These are phyloP conservation scores for Iris pallida DNA, from an alignment of 116 monocot species.

Conservation along the genomic window DNA sequence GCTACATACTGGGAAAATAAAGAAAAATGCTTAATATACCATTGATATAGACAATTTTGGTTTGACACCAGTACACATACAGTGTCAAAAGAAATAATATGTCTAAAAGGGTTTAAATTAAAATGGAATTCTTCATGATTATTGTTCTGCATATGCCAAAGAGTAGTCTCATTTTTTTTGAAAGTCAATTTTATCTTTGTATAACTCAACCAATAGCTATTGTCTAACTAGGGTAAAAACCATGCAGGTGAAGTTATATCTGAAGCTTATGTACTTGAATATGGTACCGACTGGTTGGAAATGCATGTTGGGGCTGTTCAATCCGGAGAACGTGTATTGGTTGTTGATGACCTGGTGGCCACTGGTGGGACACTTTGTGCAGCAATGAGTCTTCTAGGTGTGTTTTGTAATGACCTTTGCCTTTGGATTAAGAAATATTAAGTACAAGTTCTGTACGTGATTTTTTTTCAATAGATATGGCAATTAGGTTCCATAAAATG, in stretches of 20 bases:
- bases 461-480: too few relatives aligned
- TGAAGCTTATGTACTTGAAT: slow-evolving; percentile 73
- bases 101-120: too few relatives aligned
- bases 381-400: slow-evolving; percentile 75
- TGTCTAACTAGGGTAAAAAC: neutral
- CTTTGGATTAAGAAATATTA: too few relatives aligned
- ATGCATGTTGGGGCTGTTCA: slow-evolving; percentile 84
- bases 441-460: too few relatives aligned
- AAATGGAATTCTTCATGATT: too few relatives aligned
- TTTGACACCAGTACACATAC: neutral
- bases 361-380: slow-evolving; percentile 92
- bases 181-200: neutral
- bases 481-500: too few relatives aligned
- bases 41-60: neutral
- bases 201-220: neutral
- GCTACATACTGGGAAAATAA: too few relatives aligned
- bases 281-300: slow-evolving; percentile 84
- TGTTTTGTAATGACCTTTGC: neutral
- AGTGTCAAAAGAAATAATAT: neutral
- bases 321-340: slow-evolving; percentile 63
- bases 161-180: neutral
- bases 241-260: slow-evolving; percentile 64
- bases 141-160: too few relatives aligned
- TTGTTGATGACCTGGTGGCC: slow-evolving; percentile 87
- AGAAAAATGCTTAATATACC: too few relatives aligned